A percentile compares a stretch with the other conserved stretches of the same genome.
These are phyloP conservation scores for Fusarium fracticaudum DNA, from an alignment of 2,329 filamentous ascomycete genomes.

Conservation along the genomic window DNA sequence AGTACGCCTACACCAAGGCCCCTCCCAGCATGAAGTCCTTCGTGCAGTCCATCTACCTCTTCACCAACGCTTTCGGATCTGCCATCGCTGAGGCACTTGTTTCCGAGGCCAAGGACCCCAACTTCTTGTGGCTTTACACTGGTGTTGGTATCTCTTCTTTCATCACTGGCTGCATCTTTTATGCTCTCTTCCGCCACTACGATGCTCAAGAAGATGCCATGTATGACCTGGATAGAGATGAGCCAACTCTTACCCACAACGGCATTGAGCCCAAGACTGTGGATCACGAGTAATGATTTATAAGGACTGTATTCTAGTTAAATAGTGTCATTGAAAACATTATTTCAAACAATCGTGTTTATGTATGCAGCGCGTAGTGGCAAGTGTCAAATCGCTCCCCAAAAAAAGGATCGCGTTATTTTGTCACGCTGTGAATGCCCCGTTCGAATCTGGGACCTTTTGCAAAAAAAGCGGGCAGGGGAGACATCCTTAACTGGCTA, in stretches of 20 bases:
- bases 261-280: conserved; percentile 20
- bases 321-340: not conserved
- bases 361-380: not conserved
- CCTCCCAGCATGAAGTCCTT: conserved; percentile 74
- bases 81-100: conserved; percentile 70
- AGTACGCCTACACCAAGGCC: conserved; percentile 80
- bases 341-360: not conserved
- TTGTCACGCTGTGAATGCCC: not conserved
- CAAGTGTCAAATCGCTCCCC: no score
- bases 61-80: conserved; percentile 67
- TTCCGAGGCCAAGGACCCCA: conserved; percentile 68
- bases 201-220: conserved; percentile 51
- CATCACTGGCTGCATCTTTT: conserved; percentile 63
- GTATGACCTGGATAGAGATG: conserved; percentile 51
- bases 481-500: not conserved
- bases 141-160: conserved; percentile 63
- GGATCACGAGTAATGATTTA: conserved; percentile 20
- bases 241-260: conserved; percentile 39
- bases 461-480: not conserved
- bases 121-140: conserved; percentile 73
- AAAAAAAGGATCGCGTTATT: not conserved
- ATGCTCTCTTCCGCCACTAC: conserved; percentile 51
- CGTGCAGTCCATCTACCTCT: conserved; percentile 66
- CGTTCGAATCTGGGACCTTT: not conserved
- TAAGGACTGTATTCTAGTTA: not conserved